Conservation (phyloP, 2,329 filamentous ascomycete species). For the Fusarium sp. region DNA sequence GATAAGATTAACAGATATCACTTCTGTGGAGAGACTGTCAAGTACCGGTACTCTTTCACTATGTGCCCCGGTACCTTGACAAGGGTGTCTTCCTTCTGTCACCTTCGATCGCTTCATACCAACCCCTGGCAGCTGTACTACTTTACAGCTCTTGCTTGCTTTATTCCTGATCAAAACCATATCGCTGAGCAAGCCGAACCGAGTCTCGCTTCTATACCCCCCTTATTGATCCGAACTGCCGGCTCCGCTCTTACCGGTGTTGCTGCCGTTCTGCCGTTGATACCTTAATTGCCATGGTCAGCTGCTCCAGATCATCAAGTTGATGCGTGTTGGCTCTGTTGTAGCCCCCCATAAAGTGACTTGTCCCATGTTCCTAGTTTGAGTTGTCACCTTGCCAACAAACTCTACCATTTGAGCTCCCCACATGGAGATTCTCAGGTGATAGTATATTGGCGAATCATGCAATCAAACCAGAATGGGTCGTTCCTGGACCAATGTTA, state of each 20-base stretch:
- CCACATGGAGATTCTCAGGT: constrained; percentile 44
- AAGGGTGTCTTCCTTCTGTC: constrained; percentile 24
- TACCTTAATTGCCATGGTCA: constrained; percentile 32
- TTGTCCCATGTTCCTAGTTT: constrained; percentile 39
- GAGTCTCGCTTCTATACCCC: constrained; percentile 3
- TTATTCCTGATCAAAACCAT: constrained; percentile 3
- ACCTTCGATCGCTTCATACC: constrained; percentile 24
- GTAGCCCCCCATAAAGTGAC: constrained; percentile 33
- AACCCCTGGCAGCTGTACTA: constrained; percentile 3
- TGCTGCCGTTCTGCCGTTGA: constrained; percentile 32
- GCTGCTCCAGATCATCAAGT: constrained; percentile 37
- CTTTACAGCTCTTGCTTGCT: constrained; percentile 5
- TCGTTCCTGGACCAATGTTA: constrained; percentile 42
- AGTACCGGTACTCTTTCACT: constrained; percentile 27
- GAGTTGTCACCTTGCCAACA: constrained; percentile 41
- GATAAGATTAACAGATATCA: constrained; percentile 44
- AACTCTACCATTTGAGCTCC: constrained; percentile 43
- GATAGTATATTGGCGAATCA: constrained; percentile 44
- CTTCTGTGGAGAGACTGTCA: constrained; percentile 37
- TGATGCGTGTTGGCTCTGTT: constrained; percentile 36
- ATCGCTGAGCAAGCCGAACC: constrained; percentile 9
- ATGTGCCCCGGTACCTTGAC: background rate
- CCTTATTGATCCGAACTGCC: constrained; percentile 37
- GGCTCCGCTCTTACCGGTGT: constrained; percentile 29
- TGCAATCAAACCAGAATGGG: constrained; percentile 42